Evolutionary conservation across 345 rosid species (phyloP).

Genomic region (Hibiscus mutabilis): DNA sequence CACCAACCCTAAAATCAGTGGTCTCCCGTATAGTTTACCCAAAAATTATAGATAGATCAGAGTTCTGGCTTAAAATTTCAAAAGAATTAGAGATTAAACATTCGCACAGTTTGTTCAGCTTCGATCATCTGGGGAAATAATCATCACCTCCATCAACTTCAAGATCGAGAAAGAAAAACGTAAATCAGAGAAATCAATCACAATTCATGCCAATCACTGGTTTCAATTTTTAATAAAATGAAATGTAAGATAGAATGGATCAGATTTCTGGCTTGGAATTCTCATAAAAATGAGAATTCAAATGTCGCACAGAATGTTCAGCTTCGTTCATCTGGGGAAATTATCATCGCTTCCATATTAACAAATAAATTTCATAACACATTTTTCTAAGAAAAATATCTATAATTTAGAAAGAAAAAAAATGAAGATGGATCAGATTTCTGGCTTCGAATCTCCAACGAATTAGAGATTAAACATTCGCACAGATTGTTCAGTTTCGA

Average conservation of each 20-base stretch:
- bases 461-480: background rate
- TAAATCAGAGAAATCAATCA: too few species aligned
- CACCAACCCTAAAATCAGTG: too few species aligned
- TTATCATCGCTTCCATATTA: constrained; percentile 2
- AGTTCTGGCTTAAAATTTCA: background rate
- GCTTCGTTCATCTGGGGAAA: constrained; percentile 23
- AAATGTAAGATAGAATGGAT: background rate
- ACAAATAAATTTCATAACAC: background rate
- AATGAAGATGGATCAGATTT: background rate
- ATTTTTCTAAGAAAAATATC: too few species aligned
- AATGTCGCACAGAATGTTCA: constrained; percentile 13
- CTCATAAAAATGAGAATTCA: background rate
- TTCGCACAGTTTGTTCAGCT: background rate
- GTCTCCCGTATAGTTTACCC: too few species aligned
- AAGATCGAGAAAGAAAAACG: too few species aligned
- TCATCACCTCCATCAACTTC: constrained; percentile 11
- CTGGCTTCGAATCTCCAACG: background rate
- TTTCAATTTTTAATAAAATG: too few species aligned
- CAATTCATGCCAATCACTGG: too few species aligned
- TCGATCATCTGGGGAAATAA: background rate
- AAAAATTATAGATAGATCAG: background rate
- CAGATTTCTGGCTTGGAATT: constrained; percentile 14
- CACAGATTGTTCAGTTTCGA: background rate
- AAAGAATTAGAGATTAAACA: background rate
- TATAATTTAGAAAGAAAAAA: too few species aligned